Base-by-base conservation (phyloP, 805 yeast genomes). In the Ogataea paradorogensis region DNA sequence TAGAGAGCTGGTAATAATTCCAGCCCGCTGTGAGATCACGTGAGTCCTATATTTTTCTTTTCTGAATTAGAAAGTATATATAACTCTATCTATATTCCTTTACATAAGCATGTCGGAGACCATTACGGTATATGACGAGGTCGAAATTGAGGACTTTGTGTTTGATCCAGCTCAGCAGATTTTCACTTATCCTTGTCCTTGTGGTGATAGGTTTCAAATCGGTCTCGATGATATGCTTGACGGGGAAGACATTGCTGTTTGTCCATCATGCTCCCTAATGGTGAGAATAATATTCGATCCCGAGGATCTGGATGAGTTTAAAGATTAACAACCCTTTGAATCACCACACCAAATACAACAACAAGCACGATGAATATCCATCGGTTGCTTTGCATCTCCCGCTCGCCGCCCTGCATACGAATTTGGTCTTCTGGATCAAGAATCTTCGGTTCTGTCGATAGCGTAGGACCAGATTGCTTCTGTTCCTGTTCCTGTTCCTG, bases 71-170 rank as follows among this genome's bases (percentile, higher is more conserved):
- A 13, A 31, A 31, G 9, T 7, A 21, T 35, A 15, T 28, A 30
- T 10, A 15, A 30, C 15, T 15, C 16, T 28, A 5, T 16, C n/a
- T 29, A 26, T 20, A 21, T 4, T 14, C 11, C 31, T 38, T 38
- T 38, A 38, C 42, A 38, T 38, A 38, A 38, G 30, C 39, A 38
- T 38, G 48, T 75, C 80, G 71, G 82, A 81, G 35, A 51, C 49
- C 33, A 21, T 53, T 21, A 68, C 80, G 1, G 74, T 82, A 24
- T 93, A 93, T 64, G 99, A 93, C 63, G 95, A 93, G 60, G 82
- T 93, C 41, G 99, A 93, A 69, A 93, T 93, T 37, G 99, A 93
- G 63, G 99, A 93, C 61, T 90, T 93, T 80, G 81, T 89, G 2
- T 93, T 78, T 59, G 97, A 93, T 61, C 78, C 90, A 3, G 70